Percentiles rank a stretch among this genome's conserved stretches.
Evolutionary conservation across 2,329 filamentous ascomycete species (phyloP).

Genomic region (Penicillium sp.): DNA sequence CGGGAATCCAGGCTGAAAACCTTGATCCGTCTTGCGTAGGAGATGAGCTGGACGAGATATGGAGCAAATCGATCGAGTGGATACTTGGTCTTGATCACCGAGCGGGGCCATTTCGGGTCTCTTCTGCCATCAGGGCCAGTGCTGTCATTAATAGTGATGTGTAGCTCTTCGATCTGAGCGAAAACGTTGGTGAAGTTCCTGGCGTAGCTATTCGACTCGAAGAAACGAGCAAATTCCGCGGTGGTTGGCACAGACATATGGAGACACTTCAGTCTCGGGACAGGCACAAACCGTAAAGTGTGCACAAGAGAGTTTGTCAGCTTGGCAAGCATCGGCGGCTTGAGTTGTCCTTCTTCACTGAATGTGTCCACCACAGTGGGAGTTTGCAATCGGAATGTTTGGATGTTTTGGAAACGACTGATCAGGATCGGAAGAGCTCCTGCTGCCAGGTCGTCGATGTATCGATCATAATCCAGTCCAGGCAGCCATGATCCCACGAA

Average conservation of each 20-base stretch:
- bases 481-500: background rate
- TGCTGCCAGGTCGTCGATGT: background rate
- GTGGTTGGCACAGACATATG: background rate
- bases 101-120: background rate
- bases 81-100: background rate
- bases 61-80: background rate
- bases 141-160: background rate
- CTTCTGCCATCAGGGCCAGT: background rate
- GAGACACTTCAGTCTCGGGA: background rate
- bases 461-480: background rate
- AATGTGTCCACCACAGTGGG: background rate
- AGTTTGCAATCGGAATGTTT: background rate
- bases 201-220: background rate
- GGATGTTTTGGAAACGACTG: background rate
- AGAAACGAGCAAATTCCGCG: conserved; percentile 2
- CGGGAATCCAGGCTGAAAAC: background rate
- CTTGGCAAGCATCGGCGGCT: background rate
- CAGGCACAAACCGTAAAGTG: background rate
- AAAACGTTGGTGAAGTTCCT: background rate
- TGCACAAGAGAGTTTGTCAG: background rate
- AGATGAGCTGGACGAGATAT: background rate
- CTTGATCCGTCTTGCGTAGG: background rate
- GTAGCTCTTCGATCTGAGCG: background rate
- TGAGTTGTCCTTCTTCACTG: background rate
- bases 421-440: background rate